Percentiles rank a stretch among this genome's conserved stretches.
Evolutionary conservation across 352 stramenopile species (phyloP).

Genomic region (Globisporangium paroecandrum): DNA sequence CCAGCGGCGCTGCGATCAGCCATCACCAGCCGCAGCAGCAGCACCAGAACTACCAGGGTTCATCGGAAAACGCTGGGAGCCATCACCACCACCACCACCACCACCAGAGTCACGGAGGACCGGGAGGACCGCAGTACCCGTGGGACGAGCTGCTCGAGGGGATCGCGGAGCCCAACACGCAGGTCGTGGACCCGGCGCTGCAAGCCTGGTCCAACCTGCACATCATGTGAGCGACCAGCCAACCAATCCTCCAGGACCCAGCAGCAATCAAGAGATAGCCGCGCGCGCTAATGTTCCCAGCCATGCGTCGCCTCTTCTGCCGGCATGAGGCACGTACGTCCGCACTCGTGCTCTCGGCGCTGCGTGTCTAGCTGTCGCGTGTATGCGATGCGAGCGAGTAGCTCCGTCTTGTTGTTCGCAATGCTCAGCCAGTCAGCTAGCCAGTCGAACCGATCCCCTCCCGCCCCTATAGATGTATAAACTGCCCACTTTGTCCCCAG

Average conservation of each 20-base stretch:
- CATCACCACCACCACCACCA: constrained; percentile 1
- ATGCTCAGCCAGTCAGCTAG: neutral
- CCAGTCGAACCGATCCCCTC: neutral
- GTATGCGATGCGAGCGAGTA: neutral
- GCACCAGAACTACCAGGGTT: constrained; percentile 13
- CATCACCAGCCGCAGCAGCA: constrained; percentile 9
- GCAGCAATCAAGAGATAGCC: neutral
- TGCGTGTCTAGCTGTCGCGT: neutral
- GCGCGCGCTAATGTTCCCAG: neutral
- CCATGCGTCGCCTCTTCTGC: neutral
- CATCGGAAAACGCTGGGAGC: constrained; percentile 9
- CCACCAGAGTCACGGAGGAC: neutral
- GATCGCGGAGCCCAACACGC: constrained; percentile 44
- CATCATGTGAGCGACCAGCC: constrained; percentile 45
- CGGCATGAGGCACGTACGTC: neutral
- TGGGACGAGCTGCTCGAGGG: constrained; percentile 81
- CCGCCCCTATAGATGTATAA: constrained; percentile 7
- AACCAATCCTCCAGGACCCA: neutral
- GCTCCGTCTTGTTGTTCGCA: neutral
- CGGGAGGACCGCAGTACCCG: constrained; percentile 17
- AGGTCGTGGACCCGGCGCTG: constrained; percentile 49
- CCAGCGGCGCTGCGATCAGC: constrained; percentile 5
- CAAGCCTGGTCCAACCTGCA: constrained; percentile 73
- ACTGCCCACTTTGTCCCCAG: constrained; percentile 8
- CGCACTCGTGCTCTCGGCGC: neutral